Evolutionary conservation across 305 asterid species (phyloP).

Genomic region (Solanum hybrid): DNA sequence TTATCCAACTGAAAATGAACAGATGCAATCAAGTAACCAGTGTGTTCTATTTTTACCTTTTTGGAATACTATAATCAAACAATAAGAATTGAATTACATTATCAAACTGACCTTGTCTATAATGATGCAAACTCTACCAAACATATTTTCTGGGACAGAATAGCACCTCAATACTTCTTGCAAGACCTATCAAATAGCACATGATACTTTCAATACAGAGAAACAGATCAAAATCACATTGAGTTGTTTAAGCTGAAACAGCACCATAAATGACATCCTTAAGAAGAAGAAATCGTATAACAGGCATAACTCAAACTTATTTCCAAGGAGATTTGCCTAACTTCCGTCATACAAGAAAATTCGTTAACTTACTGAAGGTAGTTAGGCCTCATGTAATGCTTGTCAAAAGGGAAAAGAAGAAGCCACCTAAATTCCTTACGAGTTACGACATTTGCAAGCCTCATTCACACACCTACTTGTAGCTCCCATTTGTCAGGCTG

Average conservation of each 20-base stretch:
- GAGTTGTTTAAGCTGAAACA: neutral
- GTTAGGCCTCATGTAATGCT: neutral
- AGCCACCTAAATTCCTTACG: neutral
- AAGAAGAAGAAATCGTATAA: neutral
- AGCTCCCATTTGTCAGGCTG: neutral
- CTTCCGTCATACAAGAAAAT: neutral
- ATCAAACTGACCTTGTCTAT: conserved; percentile 78
- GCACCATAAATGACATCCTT: neutral
- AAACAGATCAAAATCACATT: neutral
- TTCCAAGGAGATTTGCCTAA: neutral
- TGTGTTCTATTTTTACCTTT: neutral
- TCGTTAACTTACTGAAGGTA: neutral
- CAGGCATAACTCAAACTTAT: neutral
- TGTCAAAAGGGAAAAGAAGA: neutral
- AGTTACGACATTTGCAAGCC: neutral
- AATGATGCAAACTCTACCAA: conserved; percentile 77
- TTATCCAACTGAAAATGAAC: neutral
- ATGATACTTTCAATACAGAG: neutral
- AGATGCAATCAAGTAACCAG: neutral
- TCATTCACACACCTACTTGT: neutral
- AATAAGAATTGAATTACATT: neutral
- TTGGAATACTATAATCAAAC: neutral
- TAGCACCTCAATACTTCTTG: conserved; percentile 80
- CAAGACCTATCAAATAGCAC: conserved; percentile 50
- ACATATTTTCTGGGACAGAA: conserved; percentile 61